Conservation (phyloP, 352 stramenopile species). For the Pythium vanterpoolii region DNA sequence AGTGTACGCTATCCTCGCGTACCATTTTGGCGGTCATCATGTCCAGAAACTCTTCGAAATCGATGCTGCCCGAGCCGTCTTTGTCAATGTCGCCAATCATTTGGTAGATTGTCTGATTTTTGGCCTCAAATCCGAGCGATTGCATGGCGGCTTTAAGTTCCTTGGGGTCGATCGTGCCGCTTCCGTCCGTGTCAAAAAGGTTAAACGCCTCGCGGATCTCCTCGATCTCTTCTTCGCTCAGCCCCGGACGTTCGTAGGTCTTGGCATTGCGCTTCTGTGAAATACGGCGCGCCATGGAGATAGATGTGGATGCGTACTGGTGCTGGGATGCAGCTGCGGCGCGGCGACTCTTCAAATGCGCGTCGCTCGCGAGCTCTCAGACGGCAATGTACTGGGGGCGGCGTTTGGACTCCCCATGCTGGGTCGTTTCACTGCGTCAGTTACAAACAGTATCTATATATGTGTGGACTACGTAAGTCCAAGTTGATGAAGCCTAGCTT, state of each 20-base stretch:
- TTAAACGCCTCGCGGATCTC: constrained; percentile 97
- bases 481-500: too few species aligned
- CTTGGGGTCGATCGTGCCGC: constrained; percentile 96
- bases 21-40: constrained; percentile 97
- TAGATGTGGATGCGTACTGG: neutral
- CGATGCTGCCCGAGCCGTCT: constrained; percentile 93
- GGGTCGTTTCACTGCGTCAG: neutral
- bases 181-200: constrained; percentile 96
- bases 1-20: neutral
- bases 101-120: constrained; percentile 97
- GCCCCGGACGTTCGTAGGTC: constrained; percentile 85
- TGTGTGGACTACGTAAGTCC: neutral
- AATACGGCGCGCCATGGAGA: constrained; percentile 58
- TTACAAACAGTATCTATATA: neutral
- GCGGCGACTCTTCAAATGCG: constrained; percentile 16
- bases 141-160: constrained; percentile 97
- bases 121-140: constrained; percentile 95
- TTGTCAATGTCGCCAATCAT: constrained; percentile 98
- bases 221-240: constrained; percentile 94
- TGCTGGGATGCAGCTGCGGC: neutral
- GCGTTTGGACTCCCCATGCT: neutral
- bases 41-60: constrained; percentile 97
- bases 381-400: neutral
- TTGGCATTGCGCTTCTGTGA: constrained; percentile 86
- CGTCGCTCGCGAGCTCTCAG: neutral